Conservation (phyloP, 1,284 basidiomycete genomes). For the Trametes pubescens region DNA sequence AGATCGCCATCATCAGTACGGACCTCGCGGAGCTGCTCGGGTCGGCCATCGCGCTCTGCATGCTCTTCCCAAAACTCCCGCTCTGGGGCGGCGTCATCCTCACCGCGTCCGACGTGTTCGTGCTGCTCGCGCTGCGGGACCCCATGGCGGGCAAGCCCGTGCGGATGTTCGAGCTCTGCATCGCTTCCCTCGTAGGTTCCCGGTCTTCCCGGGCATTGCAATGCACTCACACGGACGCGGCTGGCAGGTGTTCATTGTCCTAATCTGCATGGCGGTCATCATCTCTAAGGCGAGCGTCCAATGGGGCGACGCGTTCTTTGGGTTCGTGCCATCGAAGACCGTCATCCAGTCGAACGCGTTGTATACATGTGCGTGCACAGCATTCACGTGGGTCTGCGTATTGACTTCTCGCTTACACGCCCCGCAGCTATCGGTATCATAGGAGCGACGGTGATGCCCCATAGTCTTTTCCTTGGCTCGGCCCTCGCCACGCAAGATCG, state of each 20-base stretch:
- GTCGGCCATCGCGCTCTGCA: conserved; percentile 78
- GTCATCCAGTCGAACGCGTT: conserved; percentile 71
- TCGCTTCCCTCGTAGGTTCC: conserved; percentile 61
- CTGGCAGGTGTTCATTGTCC: conserved; percentile 76
- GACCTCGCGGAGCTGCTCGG: conserved; percentile 84
- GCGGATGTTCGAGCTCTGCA: conserved; percentile 78
- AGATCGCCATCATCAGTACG: conserved; percentile 87
- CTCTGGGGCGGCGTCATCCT: conserved; percentile 86
- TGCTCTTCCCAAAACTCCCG: conserved; percentile 84
- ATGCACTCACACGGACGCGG: conserved; percentile 9
- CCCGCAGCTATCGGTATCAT: conserved; percentile 79
- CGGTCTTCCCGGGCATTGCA: background rate
- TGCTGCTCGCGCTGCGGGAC: conserved; percentile 74
- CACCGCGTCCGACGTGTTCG: conserved; percentile 85
- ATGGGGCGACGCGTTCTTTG: conserved; percentile 86
- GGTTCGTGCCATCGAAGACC: conserved; percentile 82
- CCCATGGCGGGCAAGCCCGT: conserved; percentile 65
- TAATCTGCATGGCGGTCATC: conserved; percentile 85
- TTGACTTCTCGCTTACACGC: conserved; percentile 11
- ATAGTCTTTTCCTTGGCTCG: conserved; percentile 90
- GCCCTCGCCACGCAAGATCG: conserved; percentile 86
- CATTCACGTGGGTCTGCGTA: background rate
- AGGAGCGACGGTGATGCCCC: conserved; percentile 91
- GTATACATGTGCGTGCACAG: conserved; percentile 71
- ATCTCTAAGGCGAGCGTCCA: conserved; percentile 77